These are phyloP conservation scores for Coniella lustricola DNA, from an alignment of 2,329 filamentous ascomycete species.

Conservation along the genomic window DNA sequence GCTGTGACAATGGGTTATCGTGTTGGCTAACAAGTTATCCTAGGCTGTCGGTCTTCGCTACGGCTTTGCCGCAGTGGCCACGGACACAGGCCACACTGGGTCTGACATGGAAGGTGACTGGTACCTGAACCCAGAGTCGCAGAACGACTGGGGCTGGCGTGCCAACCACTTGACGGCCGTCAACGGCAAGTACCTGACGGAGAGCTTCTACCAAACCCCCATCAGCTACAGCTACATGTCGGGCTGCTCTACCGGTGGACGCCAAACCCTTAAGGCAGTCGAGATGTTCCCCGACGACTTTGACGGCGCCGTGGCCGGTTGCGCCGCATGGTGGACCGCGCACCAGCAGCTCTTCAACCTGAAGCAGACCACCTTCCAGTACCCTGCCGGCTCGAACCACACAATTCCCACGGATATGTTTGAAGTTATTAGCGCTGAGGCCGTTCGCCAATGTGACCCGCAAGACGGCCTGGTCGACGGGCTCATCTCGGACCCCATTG, in stretches of 20 bases:
- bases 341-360: constrained; percentile 28
- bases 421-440: too few species aligned
- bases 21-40: too few species aligned
- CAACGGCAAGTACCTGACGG: not conserved
- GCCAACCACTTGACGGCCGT: not conserved
- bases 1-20: too few species aligned
- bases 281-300: constrained; percentile 49
- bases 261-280: constrained; percentile 48
- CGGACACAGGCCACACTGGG: not conserved
- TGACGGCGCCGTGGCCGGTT: constrained; percentile 49
- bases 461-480: too few species aligned
- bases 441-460: too few species aligned
- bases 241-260: constrained; percentile 53
- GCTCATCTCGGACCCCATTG: too few species aligned
- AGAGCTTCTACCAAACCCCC: not conserved
- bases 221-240: constrained; percentile 38
- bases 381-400: too few species aligned
- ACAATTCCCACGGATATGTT: too few species aligned
- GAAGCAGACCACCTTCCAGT: too few species aligned
- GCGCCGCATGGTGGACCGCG: constrained; percentile 32
- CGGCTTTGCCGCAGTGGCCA: not conserved
- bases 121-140: not conserved
- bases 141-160: not conserved
- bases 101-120: not conserved
- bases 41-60: not conserved